Base-by-base conservation (phyloP, 164 flowering plant genomes). In the Umbilicus rupestris region DNA sequence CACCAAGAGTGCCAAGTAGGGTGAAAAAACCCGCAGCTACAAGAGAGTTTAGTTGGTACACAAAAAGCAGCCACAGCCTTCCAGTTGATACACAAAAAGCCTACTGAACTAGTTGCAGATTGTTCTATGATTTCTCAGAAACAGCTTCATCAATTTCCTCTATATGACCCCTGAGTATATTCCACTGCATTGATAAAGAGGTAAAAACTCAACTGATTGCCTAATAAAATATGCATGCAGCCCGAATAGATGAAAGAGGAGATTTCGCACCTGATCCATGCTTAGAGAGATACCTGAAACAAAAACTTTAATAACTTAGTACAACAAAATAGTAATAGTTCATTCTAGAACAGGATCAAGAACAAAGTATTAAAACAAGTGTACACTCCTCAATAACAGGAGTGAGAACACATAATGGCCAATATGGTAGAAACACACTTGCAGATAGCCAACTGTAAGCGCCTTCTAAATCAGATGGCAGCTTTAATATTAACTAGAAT, bases 91-190 rank as follows among this genome's bases (percentile, higher is more conserved):
- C 60, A 28, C 60, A 55, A 55, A 52, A 55, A 55, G 57, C 33
- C 17, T 55, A 26, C 29, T 28, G 33, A 26, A 8, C 57, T 22
- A 50, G 7, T 8, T 22, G 28, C 28, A 26, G 17, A 55, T 2
- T 41, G 29, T 55, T 55, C 60, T 55, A 28, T 2, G 60, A 55
- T 26, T 55, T 55, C 19, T 55, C 60, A 1, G 19, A 30, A 26
- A 55, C 60, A 19, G 60, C 60, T 55, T 55, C 60, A 28, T 55
- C 60, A 55, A 55, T 55, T 55, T 55, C 60, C 14, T 55, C 33
- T 28, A 55, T 28, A 55, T 55, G 60, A 29, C 28, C 60, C 60
- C 19, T 55, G 33, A 55, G 60, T 55, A 55, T 55, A 29, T 55
- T 55, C 60, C 60, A 55, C 60, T 55, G 60, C 60, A 55, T 26